These are phyloP conservation scores for Plasmodium reichenowi DNA, from an alignment of 169 alveolate genomes.

Conservation along the genomic window DNA sequence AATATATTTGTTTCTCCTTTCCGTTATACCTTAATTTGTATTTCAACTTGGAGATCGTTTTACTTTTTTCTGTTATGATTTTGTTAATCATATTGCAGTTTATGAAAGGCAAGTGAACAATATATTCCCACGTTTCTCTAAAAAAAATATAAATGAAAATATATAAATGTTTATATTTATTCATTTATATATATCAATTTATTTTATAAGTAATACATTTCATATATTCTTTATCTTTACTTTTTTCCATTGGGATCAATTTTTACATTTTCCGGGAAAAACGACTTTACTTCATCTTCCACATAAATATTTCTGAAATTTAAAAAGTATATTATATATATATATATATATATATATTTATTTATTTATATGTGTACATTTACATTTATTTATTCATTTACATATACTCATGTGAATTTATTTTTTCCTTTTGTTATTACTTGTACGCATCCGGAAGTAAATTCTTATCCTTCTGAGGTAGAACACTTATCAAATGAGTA, in stretches of 20 bases:
- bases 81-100: slow-evolving; percentile 69
- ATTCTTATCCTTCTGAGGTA: slow-evolving; percentile 74
- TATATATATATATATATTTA: too few species aligned
- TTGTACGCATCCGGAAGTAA: slow-evolving; percentile 74
- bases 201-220: neutral
- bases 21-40: slow-evolving; percentile 53
- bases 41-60: slow-evolving; percentile 59
- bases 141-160: neutral
- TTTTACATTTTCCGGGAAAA: slow-evolving; percentile 69
- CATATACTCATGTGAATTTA: too few species aligned
- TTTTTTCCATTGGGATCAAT: slow-evolving; percentile 76
- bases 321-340: neutral
- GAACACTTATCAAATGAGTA: slow-evolving; percentile 66
- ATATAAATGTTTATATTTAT: neutral
- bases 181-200: neutral
- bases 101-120: slow-evolving; percentile 74
- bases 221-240: neutral
- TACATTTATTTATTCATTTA: too few species aligned
- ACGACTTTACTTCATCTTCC: slow-evolving; percentile 75
- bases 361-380: too few species aligned
- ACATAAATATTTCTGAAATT: slow-evolving; percentile 49
- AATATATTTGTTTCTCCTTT: neutral
- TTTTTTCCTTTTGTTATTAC: neutral
- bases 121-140: slow-evolving; percentile 76
- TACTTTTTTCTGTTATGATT: slow-evolving; percentile 50